Evolutionary conservation across 106 monocot species (phyloP).

Genomic region (Allium cepa): DNA sequence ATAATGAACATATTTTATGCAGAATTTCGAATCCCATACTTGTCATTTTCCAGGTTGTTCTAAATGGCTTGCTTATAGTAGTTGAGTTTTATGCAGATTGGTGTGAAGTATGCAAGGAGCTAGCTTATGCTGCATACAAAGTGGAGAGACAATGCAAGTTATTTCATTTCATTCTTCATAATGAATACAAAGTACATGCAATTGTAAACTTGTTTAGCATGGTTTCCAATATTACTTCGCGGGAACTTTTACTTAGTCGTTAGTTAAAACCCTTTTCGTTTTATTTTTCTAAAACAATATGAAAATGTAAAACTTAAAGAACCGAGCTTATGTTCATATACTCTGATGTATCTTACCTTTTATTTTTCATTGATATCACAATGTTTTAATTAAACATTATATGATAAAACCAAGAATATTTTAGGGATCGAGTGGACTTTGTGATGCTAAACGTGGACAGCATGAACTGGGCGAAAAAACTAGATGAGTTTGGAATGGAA

Average conservation of each 20-base stretch:
- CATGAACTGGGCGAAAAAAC: slow-evolving; percentile 96
- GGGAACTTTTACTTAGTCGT: too few species aligned
- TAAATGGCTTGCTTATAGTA: slow-evolving; percentile 86
- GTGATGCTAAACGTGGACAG: slow-evolving; percentile 95
- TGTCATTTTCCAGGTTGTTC: slow-evolving; percentile 47
- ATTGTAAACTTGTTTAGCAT: background rate
- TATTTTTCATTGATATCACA: too few species aligned
- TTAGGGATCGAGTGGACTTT: slow-evolving; percentile 79
- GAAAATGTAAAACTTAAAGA: too few species aligned
- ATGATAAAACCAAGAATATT: background rate
- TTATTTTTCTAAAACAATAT: too few species aligned
- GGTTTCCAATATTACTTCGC: too few species aligned
- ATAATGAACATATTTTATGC: background rate
- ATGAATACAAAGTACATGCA: background rate
- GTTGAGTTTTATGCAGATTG: slow-evolving; percentile 97
- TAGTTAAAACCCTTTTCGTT: too few species aligned
- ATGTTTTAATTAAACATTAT: too few species aligned
- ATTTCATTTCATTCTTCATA: background rate
- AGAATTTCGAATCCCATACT: background rate
- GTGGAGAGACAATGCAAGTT: slow-evolving; percentile 80
- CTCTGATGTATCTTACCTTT: too few species aligned
- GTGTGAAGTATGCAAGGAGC: slow-evolving; percentile 95
- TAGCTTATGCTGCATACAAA: slow-evolving; percentile 77
- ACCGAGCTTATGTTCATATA: too few species aligned
- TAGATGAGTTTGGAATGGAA: slow-evolving; percentile 96